These are phyloP conservation scores for Melastoma candidum DNA, from an alignment of 441 rosid genomes.

Conservation along the genomic window DNA sequence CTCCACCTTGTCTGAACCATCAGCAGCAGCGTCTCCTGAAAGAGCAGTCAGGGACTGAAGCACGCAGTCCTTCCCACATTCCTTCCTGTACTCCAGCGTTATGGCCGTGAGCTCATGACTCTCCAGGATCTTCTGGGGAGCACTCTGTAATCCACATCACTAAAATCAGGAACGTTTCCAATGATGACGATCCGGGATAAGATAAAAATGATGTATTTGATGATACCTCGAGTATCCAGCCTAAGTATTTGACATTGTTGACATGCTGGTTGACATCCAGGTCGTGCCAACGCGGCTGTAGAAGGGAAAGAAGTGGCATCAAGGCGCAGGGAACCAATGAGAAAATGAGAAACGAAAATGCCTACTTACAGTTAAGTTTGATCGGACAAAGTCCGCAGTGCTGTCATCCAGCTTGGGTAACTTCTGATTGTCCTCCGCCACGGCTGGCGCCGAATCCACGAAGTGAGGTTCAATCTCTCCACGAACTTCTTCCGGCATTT, in stretches of 20 bases:
- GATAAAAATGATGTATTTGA: background rate
- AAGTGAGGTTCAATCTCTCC: slow-evolving; percentile 76
- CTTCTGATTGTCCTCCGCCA: slow-evolving; percentile 20
- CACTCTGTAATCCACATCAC: slow-evolving; percentile 41
- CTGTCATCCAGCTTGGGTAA: slow-evolving; percentile 12
- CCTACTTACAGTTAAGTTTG: slow-evolving; percentile 22
- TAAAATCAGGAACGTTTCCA: too few relatives aligned
- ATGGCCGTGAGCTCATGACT: slow-evolving; percentile 61
- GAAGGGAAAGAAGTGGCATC: background rate
- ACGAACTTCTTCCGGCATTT: slow-evolving; percentile 89
- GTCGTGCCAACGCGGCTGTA: slow-evolving; percentile 97
- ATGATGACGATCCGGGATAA: too few relatives aligned
- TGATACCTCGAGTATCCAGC: slow-evolving; percentile 89
- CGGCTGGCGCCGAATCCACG: slow-evolving; percentile 51
- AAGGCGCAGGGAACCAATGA: too few relatives aligned
- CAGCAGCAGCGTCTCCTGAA: slow-evolving; percentile 29
- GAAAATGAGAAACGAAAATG: background rate
- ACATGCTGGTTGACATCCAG: slow-evolving; percentile 98
- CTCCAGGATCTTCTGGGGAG: slow-evolving; percentile 80
- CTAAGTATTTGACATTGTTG: slow-evolving; percentile 94
- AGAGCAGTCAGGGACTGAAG: slow-evolving; percentile 83
- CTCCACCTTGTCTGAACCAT: slow-evolving; percentile 38
- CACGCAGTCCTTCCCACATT: slow-evolving; percentile 89
- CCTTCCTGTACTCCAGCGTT: slow-evolving; percentile 88
- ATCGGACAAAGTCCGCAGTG: slow-evolving; percentile 17